Percentiles rank a stretch among this genome's conserved stretches.
Conservation (phyloP, 2,329 filamentous ascomycete species). For the Penicillium verrucosum region DNA sequence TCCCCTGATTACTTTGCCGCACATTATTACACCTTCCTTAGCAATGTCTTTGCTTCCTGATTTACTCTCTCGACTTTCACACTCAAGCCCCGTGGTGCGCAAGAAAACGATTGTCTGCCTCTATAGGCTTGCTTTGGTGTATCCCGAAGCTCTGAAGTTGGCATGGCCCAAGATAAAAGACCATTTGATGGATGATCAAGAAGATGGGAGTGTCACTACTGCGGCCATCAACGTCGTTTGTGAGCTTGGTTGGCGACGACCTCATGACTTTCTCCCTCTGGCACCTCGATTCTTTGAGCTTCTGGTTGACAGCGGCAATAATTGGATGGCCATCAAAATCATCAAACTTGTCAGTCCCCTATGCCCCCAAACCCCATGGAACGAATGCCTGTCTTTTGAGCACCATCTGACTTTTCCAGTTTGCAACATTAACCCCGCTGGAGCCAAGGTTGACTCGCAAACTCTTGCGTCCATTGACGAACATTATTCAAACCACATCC, state of each 20-base stretch:
- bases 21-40: slow-evolving; percentile 88
- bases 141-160: slow-evolving; percentile 85
- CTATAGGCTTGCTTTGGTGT: slow-evolving; percentile 91
- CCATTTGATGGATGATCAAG: slow-evolving; percentile 79
- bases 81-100: slow-evolving; percentile 78
- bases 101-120: slow-evolving; percentile 97
- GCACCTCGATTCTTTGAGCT: slow-evolving; percentile 90
- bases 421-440: slow-evolving; percentile 87
- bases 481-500: slow-evolving; percentile 88
- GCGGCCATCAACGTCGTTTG: slow-evolving; percentile 97
- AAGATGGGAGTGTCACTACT: slow-evolving; percentile 89
- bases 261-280: slow-evolving; percentile 87
- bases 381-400: not conserved
- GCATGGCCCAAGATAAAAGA: slow-evolving; percentile 99
- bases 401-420: slow-evolving; percentile 53
- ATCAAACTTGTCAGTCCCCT: slow-evolving; percentile 75
- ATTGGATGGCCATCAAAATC: slow-evolving; percentile 99
- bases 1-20: slow-evolving; percentile 84
- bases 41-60: slow-evolving; percentile 86
- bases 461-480: slow-evolving; percentile 82
- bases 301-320: slow-evolving; percentile 86
- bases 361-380: not conserved
- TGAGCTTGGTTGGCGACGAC: slow-evolving; percentile 89
- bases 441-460: slow-evolving; percentile 91
- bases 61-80: slow-evolving; percentile 77